Evolutionary conservation across 129 eudicot species (phyloP).

Genomic region (Rutidosis leptorrhynchoides): DNA sequence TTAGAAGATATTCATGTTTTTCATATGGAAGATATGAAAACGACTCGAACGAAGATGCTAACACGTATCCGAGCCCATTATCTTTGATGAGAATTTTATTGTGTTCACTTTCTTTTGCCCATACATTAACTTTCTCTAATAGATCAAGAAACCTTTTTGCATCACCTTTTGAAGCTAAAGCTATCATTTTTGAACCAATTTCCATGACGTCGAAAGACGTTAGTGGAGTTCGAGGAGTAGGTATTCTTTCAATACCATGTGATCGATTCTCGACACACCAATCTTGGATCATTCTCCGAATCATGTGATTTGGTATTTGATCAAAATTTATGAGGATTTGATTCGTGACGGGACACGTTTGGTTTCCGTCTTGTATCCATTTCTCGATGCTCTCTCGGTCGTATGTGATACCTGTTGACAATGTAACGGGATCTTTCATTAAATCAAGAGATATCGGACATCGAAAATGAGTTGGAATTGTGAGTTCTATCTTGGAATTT

Average conservation of each 20-base stretch:
- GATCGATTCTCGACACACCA: conserved; percentile 80
- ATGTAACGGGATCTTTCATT: conserved; percentile 94
- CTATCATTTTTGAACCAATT: conserved; percentile 34
- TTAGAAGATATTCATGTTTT: conserved; percentile 33
- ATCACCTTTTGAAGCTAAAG: conserved; percentile 29
- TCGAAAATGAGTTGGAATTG: conserved; percentile 67
- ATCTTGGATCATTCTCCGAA: conserved; percentile 87
- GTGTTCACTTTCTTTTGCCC: conserved; percentile 73
- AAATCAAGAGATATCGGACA: conserved; percentile 89
- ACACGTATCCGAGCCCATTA: conserved; percentile 53
- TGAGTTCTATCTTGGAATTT: conserved; percentile 42
- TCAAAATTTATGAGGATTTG: conserved; percentile 48
- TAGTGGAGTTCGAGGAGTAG: conserved; percentile 76
- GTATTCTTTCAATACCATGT: conserved; percentile 71
- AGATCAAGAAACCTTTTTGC: conserved; percentile 42
- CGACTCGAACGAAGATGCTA: conserved; percentile 49
- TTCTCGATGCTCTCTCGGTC: conserved; percentile 88
- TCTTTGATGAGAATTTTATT: conserved; percentile 50
- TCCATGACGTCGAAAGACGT: conserved; percentile 45
- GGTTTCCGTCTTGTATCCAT: conserved; percentile 66
- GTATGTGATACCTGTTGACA: conserved; percentile 86
- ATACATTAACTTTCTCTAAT: conserved; percentile 43
- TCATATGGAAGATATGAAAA: conserved; percentile 42
- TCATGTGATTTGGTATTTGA: conserved; percentile 62
- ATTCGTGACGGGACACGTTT: conserved; percentile 82